These are phyloP conservation scores for Linum trigynum DNA, from an alignment of 345 rosid species.

Conservation along the genomic window DNA sequence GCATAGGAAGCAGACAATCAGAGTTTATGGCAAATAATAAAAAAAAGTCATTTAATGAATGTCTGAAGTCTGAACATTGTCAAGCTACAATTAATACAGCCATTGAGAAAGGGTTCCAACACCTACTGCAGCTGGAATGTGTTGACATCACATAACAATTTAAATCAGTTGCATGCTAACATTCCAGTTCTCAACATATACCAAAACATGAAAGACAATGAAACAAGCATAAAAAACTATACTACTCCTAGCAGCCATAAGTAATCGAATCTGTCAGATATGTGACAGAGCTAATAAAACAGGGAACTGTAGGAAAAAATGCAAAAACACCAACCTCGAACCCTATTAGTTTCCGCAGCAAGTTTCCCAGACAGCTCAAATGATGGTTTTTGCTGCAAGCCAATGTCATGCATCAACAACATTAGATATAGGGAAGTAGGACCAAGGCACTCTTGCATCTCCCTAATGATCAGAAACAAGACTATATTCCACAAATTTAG, in stretches of 20 bases:
- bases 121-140: not conserved
- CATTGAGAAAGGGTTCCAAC: not conserved
- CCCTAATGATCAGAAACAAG: not conserved
- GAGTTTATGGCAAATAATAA: not conserved
- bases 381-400: conserved; percentile 72
- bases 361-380: conserved; percentile 97
- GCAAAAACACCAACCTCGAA: conserved; percentile 44
- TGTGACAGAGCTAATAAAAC: no score
- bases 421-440: conserved; percentile 9
- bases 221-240: not conserved
- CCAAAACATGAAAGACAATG: not conserved
- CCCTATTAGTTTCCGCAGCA: conserved; percentile 90
- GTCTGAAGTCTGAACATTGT: no score
- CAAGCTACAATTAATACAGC: not conserved
- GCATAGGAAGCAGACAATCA: not conserved
- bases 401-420: conserved; percentile 4
- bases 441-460: not conserved
- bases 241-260: not conserved
- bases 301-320: no score
- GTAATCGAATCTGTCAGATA: not conserved
- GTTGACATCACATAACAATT: not conserved
- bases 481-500: no score
- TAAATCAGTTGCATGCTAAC: not conserved
- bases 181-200: not conserved
- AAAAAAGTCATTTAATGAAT: not conserved